These are phyloP conservation scores for Fraxinus sp. DNA, from an alignment of 305 asterid species.

Conservation along the genomic window DNA sequence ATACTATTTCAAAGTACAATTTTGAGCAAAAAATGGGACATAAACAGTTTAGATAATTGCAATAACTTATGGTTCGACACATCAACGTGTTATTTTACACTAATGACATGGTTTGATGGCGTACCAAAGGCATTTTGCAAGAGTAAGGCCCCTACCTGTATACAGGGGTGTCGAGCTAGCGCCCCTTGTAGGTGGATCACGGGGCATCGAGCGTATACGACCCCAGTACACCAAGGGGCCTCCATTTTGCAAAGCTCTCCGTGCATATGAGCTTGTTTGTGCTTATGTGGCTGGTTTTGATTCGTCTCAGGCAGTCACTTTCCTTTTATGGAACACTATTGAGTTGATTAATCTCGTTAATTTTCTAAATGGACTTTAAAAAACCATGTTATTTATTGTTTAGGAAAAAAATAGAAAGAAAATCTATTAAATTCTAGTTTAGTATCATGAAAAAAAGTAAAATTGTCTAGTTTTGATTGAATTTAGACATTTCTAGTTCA, in stretches of 20 bases:
- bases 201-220: too few relatives aligned
- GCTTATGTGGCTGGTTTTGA: not conserved
- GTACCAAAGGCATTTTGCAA: not conserved
- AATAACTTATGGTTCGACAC: too few relatives aligned
- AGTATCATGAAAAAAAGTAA: not conserved
- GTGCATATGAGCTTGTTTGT: too few relatives aligned
- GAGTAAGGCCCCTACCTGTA: too few relatives aligned
- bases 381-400: not conserved
- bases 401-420: not conserved
- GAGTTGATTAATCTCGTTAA: not conserved
- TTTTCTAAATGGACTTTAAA: not conserved
- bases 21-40: too few relatives aligned
- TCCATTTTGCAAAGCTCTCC: not conserved
- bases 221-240: too few relatives aligned
- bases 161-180: too few relatives aligned
- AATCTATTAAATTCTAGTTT: too few relatives aligned
- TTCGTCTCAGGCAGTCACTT: not conserved
- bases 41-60: not conserved
- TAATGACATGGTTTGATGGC: not conserved
- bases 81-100: not conserved
- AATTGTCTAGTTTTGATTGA: not conserved
- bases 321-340: not conserved
- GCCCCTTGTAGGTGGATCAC: too few relatives aligned
- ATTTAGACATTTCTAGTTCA: not conserved
- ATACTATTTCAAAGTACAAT: too few relatives aligned